Evolutionary conservation across 306 rosid genomes (phyloP), one percentile per base, ranked within the genome.

Genomic region (Cicer bijugum): DNA sequence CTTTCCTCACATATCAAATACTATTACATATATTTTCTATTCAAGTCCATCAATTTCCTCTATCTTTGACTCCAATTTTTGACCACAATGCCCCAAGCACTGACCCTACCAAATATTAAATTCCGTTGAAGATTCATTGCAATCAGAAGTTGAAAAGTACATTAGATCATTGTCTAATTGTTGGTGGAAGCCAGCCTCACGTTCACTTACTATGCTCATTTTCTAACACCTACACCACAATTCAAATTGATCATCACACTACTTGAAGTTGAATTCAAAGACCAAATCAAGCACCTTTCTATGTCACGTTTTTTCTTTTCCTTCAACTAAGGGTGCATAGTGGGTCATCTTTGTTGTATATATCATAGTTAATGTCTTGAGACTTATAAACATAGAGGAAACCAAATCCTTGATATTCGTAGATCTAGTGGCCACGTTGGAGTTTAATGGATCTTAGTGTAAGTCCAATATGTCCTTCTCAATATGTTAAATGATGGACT

Each of bases 121-220:
- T 78, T 61, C 10, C 14, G 64, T 56, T 28, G 7, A 83, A 68
- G 81, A 87, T 82, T 77, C 74, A 67, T 79, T 62, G 7, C 76
- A 35, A 84, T 83, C 66, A 35, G 82, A 86, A 1, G 71, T 80
- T 0, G 85, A 88, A 88, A 83, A 82, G 88, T 75, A 82, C 82
- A 72, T 52, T 12, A 67, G 82, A 87, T 85, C 68, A 82, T 83
- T 87, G 88, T 89, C 92, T 44, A 85, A 84, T 78, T 80, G 88
- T 81, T 71, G 81, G 85, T 80, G 86, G 86, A 83, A 79, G 72
- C 86, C 90, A 88, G 67, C 78, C 81, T 67, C 75, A 72, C 4
- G 17, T 58, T 75, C 60, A 71, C 74, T 43, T 50, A 16, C 52
- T 55, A 67, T 70, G 71, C 48, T 79, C 57, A 80, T 75, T 55